A percentile compares a stretch with the other conserved stretches of the same genome.
Conservation (phyloP, 129 eudicot genomes). For the Kitagawia praeruptora region DNA sequence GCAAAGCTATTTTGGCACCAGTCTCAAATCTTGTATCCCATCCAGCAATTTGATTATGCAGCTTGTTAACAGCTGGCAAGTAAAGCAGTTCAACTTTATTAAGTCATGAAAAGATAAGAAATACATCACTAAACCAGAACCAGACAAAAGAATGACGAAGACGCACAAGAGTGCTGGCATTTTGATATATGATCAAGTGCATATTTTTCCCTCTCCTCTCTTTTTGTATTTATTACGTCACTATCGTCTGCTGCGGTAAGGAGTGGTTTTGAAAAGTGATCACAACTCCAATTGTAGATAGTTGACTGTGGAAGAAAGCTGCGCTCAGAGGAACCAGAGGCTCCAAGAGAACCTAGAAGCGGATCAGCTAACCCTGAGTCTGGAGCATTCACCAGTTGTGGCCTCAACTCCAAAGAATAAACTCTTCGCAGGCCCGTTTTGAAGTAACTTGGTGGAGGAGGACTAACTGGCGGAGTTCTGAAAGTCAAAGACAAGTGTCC, state of each 20-base stretch:
- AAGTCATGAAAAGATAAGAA: background rate
- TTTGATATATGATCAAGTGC: constrained; percentile 69
- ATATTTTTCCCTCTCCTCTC: constrained; percentile 70
- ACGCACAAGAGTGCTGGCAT: constrained; percentile 80
- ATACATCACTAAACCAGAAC: constrained; percentile 7
- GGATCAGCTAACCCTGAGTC: constrained; percentile 95
- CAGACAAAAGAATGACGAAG: constrained; percentile 9
- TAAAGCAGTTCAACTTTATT: background rate
- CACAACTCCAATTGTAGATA: constrained; percentile 93
- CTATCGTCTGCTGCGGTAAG: constrained; percentile 69
- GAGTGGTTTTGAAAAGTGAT: constrained; percentile 91
- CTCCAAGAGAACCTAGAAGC: constrained; percentile 54
- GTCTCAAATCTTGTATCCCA: constrained; percentile 96
- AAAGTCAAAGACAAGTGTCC: constrained; percentile 60
- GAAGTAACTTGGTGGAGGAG: constrained; percentile 78
- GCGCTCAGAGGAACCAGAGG: constrained; percentile 50
- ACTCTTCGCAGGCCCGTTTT: constrained; percentile 76
- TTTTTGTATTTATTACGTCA: constrained; percentile 51
- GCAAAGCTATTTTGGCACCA: constrained; percentile 71
- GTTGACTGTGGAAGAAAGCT: constrained; percentile 81
- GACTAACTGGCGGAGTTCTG: constrained; percentile 98
- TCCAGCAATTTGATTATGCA: constrained; percentile 82
- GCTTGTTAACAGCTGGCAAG: constrained; percentile 67
- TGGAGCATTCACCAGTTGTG: constrained; percentile 38
- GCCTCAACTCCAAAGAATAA: constrained; percentile 79